Percentiles rank a stretch among this genome's conserved stretches.
Conservation (phyloP, 495 filamentous ascomycete species). For the Penicillium malachiteum region DNA sequence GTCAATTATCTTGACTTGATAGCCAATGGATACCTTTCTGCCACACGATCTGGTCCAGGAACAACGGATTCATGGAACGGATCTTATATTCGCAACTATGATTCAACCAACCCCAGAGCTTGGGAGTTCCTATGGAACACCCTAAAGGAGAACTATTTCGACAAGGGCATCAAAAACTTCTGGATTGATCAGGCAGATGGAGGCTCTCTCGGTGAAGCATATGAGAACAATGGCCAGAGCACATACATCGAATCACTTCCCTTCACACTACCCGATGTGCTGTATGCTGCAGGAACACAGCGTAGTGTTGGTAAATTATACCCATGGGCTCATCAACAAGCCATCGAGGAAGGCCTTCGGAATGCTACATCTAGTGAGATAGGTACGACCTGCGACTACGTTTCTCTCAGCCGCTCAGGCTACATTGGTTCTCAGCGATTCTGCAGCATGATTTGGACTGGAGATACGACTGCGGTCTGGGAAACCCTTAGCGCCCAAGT, state of each 20-base stretch:
- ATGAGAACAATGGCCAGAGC: constrained; percentile 33
- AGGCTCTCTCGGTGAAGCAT: constrained; percentile 29
- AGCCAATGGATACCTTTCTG: constrained; percentile 26
- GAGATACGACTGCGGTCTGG: constrained; percentile 32
- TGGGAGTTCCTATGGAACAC: constrained; percentile 24
- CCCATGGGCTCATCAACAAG: constrained; percentile 32
- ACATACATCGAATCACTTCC: constrained; percentile 28
- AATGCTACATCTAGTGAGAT: constrained; percentile 21
- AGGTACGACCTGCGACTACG: constrained; percentile 20
- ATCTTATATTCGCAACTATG: constrained; percentile 32
- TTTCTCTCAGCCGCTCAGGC: constrained; percentile 30
- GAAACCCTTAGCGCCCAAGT: constrained; percentile 28
- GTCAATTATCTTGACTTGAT: constrained; percentile 30
- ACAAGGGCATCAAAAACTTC: constrained; percentile 30
- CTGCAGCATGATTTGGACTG: constrained; percentile 34
- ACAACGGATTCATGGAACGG: constrained; percentile 34
- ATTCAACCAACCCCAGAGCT: constrained; percentile 28
- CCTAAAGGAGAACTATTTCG: constrained; percentile 25
- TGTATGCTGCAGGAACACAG: constrained; percentile 29
- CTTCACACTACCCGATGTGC: constrained; percentile 25
- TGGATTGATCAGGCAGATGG: constrained; percentile 38
- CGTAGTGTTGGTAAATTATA: constrained; percentile 29
- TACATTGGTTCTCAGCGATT: constrained; percentile 34
- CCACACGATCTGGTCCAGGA: constrained; percentile 27
- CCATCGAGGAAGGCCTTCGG: constrained; percentile 30